phyloP scores from a whole-genome alignment of 2,329 filamentous ascomycete species.

The Leptoxyphium fumago region DNA sequence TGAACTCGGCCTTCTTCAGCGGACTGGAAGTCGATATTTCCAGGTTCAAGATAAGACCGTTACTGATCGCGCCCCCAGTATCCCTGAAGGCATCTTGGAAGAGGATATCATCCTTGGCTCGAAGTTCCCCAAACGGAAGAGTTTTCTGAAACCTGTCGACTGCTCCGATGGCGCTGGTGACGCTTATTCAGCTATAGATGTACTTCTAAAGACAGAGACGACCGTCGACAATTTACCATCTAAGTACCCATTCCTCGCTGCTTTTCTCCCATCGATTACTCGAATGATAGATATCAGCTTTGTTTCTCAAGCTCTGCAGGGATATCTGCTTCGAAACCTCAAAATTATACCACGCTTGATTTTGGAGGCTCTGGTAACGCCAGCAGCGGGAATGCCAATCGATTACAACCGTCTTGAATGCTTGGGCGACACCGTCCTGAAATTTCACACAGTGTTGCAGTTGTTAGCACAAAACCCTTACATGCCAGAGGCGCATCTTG shows the following conservation, averaged over 20 bases:
- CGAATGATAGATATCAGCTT: slow-evolving; percentile 53
- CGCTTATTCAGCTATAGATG: slow-evolving; percentile 29
- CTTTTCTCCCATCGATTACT: slow-evolving; percentile 59
- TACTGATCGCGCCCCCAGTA: too few species aligned
- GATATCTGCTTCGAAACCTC: too few species aligned
- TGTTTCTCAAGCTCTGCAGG: slow-evolving; percentile 34
- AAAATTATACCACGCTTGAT: slow-evolving; percentile 30
- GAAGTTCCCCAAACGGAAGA: slow-evolving; percentile 40
- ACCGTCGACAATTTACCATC: slow-evolving; percentile 32
- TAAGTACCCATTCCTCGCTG: slow-evolving; percentile 32
- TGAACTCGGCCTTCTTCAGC: too few species aligned
- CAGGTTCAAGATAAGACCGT: too few species aligned
- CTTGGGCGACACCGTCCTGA: slow-evolving; percentile 71
- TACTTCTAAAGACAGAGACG: slow-evolving; percentile 35
- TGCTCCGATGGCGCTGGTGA: slow-evolving; percentile 6
- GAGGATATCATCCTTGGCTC: too few species aligned
- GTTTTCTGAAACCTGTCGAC: slow-evolving; percentile 39
- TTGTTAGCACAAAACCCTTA: slow-evolving; percentile 43
- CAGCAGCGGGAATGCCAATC: slow-evolving; percentile 41
- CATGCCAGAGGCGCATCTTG: slow-evolving; percentile 67
- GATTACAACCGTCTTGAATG: slow-evolving; percentile 82
- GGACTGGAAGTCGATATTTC: too few species aligned
- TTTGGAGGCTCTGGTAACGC: slow-evolving; percentile 54
- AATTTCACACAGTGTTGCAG: slow-evolving; percentile 55
- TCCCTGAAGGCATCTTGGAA: too few species aligned